Evolutionary conservation across 208 protist genomes (phyloP).

Genomic region (Porcisia deanei): DNA sequence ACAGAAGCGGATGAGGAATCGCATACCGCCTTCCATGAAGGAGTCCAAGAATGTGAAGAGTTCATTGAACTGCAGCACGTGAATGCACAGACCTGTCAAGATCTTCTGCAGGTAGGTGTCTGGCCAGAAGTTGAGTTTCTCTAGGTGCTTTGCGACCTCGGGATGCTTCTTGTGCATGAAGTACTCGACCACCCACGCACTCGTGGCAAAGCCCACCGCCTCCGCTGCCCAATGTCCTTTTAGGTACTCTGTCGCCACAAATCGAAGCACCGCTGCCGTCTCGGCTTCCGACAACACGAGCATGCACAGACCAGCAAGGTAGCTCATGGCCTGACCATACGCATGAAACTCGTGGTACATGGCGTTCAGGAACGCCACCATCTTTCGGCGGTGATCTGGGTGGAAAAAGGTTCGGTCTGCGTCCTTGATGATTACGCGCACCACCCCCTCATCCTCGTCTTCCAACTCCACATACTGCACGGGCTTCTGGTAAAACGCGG

Average conservation of each 20-base stretch:
- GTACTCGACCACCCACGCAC: slow-evolving; percentile 86
- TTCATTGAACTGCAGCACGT: slow-evolving; percentile 83
- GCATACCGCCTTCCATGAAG: slow-evolving; percentile 76
- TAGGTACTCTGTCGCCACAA: slow-evolving; percentile 80
- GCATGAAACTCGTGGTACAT: slow-evolving; percentile 84
- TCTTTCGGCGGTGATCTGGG: slow-evolving; percentile 69
- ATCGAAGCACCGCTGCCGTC: slow-evolving; percentile 75
- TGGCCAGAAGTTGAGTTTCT: slow-evolving; percentile 84
- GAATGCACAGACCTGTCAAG: slow-evolving; percentile 88
- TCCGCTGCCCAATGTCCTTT: slow-evolving; percentile 88
- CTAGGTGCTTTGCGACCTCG: slow-evolving; percentile 78
- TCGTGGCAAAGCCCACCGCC: slow-evolving; percentile 88
- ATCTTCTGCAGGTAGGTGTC: slow-evolving; percentile 94
- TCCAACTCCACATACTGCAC: slow-evolving; percentile 79
- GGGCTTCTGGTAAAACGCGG: slow-evolving; percentile 63
- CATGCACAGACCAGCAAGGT: slow-evolving; percentile 87
- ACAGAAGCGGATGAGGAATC: slow-evolving; percentile 86
- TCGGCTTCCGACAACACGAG: slow-evolving; percentile 83
- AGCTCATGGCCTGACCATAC: slow-evolving; percentile 92
- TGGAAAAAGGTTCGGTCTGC: slow-evolving; percentile 86
- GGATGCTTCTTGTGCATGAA: slow-evolving; percentile 77
- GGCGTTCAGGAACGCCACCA: slow-evolving; percentile 78
- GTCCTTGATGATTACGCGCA: slow-evolving; percentile 93
- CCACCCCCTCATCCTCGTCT: slow-evolving; percentile 82
- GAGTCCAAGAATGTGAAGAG: slow-evolving; percentile 86